phyloP scores from a whole-genome alignment of 2,329 filamentous ascomycete species.

The Lachnellula suecica region DNA sequence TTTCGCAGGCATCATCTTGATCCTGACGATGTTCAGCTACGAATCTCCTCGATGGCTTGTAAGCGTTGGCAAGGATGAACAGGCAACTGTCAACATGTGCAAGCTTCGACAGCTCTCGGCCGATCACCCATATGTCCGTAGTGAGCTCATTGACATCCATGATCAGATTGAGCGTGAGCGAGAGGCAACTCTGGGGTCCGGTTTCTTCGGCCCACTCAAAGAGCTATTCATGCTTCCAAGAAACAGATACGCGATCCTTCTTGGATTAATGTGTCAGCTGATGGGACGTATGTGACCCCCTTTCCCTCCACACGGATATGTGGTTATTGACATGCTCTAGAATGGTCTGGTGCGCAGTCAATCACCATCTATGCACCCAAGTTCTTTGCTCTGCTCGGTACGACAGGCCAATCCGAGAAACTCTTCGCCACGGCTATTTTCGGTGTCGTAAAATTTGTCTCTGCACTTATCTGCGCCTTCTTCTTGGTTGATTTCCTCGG shows the following conservation, averaged over 20 bases:
- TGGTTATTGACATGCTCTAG: constrained; percentile 34
- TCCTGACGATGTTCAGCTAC: constrained; percentile 19
- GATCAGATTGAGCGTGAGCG: constrained; percentile 44
- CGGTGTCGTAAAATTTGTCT: constrained; percentile 56
- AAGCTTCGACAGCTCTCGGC: constrained; percentile 44
- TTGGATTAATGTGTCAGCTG: constrained; percentile 65
- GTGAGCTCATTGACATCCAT: constrained; percentile 48
- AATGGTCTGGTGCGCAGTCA: constrained; percentile 70
- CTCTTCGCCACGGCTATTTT: constrained; percentile 58
- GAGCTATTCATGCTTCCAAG: constrained; percentile 57
- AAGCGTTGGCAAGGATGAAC: constrained; percentile 62
- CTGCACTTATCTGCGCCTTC: constrained; percentile 54
- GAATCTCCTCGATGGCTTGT: constrained; percentile 67
- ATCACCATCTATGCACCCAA: constrained; percentile 58
- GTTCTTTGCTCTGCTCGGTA: constrained; percentile 55
- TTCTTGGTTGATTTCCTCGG: constrained; percentile 59
- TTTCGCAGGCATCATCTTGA: constrained; percentile 46
- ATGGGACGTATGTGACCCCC: constrained; percentile 41
- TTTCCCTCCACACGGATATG: not conserved
- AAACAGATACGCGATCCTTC: constrained; percentile 71
- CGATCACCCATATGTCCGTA: constrained; percentile 43
- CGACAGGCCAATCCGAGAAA: constrained; percentile 51
- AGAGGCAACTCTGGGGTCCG: constrained; percentile 45
- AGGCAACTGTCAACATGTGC: constrained; percentile 40
- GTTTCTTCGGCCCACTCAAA: constrained; percentile 45